Conservation (phyloP, 495 filamentous ascomycete genomes). For the Viridothelium virens region DNA sequence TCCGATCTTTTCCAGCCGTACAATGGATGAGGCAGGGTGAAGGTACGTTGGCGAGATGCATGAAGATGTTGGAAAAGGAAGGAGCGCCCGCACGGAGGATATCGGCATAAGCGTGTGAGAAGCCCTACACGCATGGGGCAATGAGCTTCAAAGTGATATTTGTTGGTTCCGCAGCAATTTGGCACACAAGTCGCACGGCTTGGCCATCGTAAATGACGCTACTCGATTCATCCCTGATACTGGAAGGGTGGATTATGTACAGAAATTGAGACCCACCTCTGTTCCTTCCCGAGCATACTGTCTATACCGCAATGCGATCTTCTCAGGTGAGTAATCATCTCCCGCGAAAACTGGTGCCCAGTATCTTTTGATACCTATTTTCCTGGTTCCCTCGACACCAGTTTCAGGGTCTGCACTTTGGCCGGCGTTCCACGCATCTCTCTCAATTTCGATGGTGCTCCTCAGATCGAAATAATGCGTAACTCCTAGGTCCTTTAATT, state of each 20-base stretch:
- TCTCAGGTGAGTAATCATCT: slow-evolving; percentile 36
- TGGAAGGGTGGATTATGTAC: neutral
- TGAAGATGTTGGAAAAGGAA: slow-evolving; percentile 29
- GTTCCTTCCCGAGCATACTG: slow-evolving; percentile 30
- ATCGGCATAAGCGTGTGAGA: slow-evolving; percentile 33
- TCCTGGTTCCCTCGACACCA: neutral
- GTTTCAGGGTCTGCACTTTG: neutral
- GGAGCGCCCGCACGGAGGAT: slow-evolving; percentile 29
- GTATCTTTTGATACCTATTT: slow-evolving; percentile 24
- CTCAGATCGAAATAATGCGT: slow-evolving; percentile 34
- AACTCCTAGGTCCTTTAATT: slow-evolving; percentile 24
- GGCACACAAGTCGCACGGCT: too few relatives aligned
- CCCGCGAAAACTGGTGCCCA: slow-evolving; percentile 37
- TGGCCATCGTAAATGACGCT: too few relatives aligned
- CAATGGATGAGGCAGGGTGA: slow-evolving; percentile 34
- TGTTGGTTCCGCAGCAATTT: too few relatives aligned
- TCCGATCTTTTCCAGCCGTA: slow-evolving; percentile 41
- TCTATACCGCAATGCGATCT: slow-evolving; percentile 34
- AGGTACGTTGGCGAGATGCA: slow-evolving; percentile 24
- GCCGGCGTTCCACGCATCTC: slow-evolving; percentile 12
- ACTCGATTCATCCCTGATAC: neutral
- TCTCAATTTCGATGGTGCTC: slow-evolving; percentile 25
- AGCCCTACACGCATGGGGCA: slow-evolving; percentile 22
- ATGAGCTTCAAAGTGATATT: too few relatives aligned
- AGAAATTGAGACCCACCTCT: slow-evolving; percentile 21